Evolutionary conservation across 2,329 filamentous ascomycete species (phyloP), one percentile per base, ranked within the genome.

Genomic region (Daldinia sp.): DNA sequence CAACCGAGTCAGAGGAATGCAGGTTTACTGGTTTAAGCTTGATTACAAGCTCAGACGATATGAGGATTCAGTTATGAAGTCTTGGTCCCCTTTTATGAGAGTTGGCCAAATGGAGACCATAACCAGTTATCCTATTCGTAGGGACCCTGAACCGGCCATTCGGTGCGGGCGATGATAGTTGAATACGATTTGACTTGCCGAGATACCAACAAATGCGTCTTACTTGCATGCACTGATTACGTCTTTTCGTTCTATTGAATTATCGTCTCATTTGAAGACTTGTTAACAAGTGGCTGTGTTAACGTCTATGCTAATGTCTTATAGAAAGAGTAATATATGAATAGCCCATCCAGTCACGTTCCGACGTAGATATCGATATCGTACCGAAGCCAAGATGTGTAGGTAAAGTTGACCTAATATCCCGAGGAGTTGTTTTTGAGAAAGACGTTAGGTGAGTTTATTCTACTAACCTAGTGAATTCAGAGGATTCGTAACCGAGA

Each of bases 141-240:
- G 39, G 54, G 37, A 10, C 37, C 44, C 35, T 13, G n/a, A 55
- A 51, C 26, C 44, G 7, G 7, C 13, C 23, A 46, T 62, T 51
- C 9, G n/a, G 44, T 35, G 15, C 46, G 9, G 35, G 46, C 35
- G 26, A 26, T 59, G 46, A 56, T 53, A 64, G 44, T 53, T 64
- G 15, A 60, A 60, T 60, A 65, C 26, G 7, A 57, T 57, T 64
- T 61, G 26, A 51, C 59, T 58, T 63, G 9, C 13, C 15, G 18
- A 30, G 37, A 20, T 33, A 15, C 54, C 7, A 6, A 6, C 28
- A 33, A 10, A 30, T 26, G 23, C 39, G 20, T 42, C 23, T 26
- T 48, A 15, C 3, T 12, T 42, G 6, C n/a, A 26, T 35, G 20
- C 6, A 9, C 10, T 42, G 23, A 46, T 33, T 5, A 54, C 35